Base-by-base conservation (phyloP, 1,139 yeast species). In the Taphrina pruni region DNA sequence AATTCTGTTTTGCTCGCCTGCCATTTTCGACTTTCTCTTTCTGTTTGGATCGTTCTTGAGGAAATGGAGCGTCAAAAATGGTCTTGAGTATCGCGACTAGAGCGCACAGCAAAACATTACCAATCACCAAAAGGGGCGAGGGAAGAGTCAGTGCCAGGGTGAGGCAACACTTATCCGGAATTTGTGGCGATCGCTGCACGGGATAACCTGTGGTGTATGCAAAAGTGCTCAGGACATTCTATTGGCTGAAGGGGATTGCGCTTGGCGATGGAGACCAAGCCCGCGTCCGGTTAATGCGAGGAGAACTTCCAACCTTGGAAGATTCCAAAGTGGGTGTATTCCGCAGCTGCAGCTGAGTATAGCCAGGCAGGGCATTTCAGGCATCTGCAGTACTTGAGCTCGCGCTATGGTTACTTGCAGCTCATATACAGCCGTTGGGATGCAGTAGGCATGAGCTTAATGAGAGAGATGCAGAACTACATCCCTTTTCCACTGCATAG, bases 1-100 rank as follows among this genome's bases (percentile, higher is more conserved):
- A 17, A 54, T 54, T 36, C 61, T 45, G 68, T 64, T 64, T 21
- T 55, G 54, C 17, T 54, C 60, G 39, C 38, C 21, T 21, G 62
- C 51, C 62, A 56, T 64, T 20, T 7, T 56, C 41, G 46, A 17
- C 17, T 39, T 39, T 39, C 17, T n/a, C 26, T 57, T 1, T 4
- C 4, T 26, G 1, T 2, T 14, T 39, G n/a, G 9, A 4, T 21
- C 11, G 39, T 14, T 9, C 39, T 43, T 21, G 39, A 26, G 41
- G 43, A n/a, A 12, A 7, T 35, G 11, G 54, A 14, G 36, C n/a
- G 35, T 57, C 26, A 43, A 57, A 45, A 45, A 45, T 12, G 2
- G 43, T 39, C 14, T 39, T 39, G 43, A 3, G 43, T 39, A 1
- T 9, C 43, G 14, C 14, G 43, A 26, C 32, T 26, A 26, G 4